Conservation (phyloP, 2,329 filamentous ascomycete genomes). For the Canariomyces notabilis region DNA sequence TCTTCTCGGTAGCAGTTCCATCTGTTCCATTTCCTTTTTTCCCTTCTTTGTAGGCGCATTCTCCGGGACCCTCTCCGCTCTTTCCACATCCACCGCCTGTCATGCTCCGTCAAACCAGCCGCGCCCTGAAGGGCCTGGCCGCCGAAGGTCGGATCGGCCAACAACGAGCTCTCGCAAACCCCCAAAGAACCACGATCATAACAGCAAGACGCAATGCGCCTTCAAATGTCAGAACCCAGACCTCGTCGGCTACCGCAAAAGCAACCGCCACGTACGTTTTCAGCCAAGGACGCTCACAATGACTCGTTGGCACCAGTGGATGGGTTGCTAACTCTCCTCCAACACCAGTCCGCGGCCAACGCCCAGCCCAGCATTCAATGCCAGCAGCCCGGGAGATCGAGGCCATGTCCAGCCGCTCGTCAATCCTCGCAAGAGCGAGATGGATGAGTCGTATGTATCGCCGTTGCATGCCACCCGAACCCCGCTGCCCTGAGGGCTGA, state of each 20-base stretch:
- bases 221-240: constrained; percentile 42
- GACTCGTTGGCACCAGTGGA: constrained; percentile 24
- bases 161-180: constrained; percentile 38
- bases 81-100: constrained; percentile 18
- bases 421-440: constrained; percentile 53
- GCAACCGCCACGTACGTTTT: constrained; percentile 50
- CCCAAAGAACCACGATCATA: constrained; percentile 34
- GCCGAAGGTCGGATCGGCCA: constrained; percentile 33
- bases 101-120: constrained; percentile 48
- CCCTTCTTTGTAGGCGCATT: constrained; percentile 4
- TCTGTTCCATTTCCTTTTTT: constrained; percentile 14
- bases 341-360: constrained; percentile 52
- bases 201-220: constrained; percentile 37
- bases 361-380: constrained; percentile 60
- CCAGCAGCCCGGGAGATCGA: constrained; percentile 37
- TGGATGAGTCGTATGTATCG: constrained; percentile 72
- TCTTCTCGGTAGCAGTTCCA: constrained; percentile 14
- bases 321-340: constrained; percentile 21
- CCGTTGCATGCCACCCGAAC: background rate
- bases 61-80: constrained; percentile 17
- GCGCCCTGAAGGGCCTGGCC: constrained; percentile 43
- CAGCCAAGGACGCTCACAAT: constrained; percentile 8
- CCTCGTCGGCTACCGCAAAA: constrained; percentile 45
- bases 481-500: constrained; percentile 7
- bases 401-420: constrained; percentile 67